phyloP scores from a whole-genome alignment of 768 basidiomycete species.

The Lactifluus pinguis region DNA sequence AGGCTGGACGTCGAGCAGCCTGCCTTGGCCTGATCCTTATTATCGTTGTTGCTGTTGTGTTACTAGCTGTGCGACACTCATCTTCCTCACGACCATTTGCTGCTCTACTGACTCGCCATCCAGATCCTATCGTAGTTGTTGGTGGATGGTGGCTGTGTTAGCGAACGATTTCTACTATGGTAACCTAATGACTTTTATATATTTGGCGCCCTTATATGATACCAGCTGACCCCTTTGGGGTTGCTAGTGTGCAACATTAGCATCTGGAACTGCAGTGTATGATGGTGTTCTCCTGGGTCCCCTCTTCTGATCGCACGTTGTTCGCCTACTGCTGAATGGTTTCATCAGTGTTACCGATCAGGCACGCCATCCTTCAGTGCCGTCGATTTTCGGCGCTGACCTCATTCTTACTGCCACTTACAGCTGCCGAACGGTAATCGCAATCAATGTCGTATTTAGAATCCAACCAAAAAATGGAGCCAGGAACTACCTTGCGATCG shows the following conservation, averaged over 20 bases:
- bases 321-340: not conserved
- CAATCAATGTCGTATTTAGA: not conserved
- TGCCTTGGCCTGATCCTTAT: constrained; percentile 85
- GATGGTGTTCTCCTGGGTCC: not conserved
- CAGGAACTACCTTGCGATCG: not conserved
- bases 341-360: too few relatives aligned
- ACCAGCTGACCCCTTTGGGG: not conserved
- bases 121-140: constrained; percentile 9
- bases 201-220: not conserved
- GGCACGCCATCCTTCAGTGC: too few relatives aligned
- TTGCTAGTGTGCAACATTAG: not conserved
- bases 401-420: not conserved
- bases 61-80: constrained; percentile 70
- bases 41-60: constrained; percentile 78
- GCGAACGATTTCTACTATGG: constrained; percentile 1
- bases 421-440: not conserved
- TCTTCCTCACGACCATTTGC: not conserved
- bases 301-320: not conserved
- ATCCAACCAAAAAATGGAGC: not conserved
- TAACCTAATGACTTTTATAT: constrained; percentile 8
- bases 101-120: not conserved
- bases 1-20: constrained; percentile 81
- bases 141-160: not conserved
- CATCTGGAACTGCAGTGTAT: not conserved
- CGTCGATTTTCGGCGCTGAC: not conserved